Conservation (phyloP, 306 rosid species). For the Trichosanthes truncata region DNA sequence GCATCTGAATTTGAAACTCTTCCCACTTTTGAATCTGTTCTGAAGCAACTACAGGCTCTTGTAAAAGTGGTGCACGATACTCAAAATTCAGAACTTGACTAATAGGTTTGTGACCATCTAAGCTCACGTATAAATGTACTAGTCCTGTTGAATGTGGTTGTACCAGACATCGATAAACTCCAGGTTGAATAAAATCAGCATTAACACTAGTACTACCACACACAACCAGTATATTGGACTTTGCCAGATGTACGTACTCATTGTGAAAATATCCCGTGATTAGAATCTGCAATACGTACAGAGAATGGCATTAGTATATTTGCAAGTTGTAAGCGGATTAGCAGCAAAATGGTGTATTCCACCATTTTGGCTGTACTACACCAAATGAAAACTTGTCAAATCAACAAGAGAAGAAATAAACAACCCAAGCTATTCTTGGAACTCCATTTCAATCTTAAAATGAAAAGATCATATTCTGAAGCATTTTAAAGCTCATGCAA, state of each 20-base stretch:
- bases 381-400: not conserved
- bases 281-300: constrained; percentile 53
- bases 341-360: constrained; percentile 2
- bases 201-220: constrained; percentile 58
- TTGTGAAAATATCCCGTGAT: constrained; percentile 60
- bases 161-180: constrained; percentile 75
- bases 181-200: constrained; percentile 63
- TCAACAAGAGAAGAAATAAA: not conserved
- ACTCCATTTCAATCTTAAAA: not conserved
- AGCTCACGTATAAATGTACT: constrained; percentile 56
- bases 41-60: constrained; percentile 23
- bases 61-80: constrained; percentile 51
- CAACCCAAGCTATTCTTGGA: not conserved
- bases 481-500: not conserved
- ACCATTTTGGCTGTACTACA: not conserved
- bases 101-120: constrained; percentile 76
- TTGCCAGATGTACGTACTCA: constrained; percentile 45
- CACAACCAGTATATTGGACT: constrained; percentile 51
- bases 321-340: not conserved
- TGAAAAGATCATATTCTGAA: not conserved
- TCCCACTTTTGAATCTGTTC: constrained; percentile 49
- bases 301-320: not conserved
- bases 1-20: constrained; percentile 53
- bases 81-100: constrained; percentile 77
- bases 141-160: constrained; percentile 52